phyloP scores from a whole-genome alignment of 2,329 filamentous ascomycete genomes.

The Pestalotiopsis sp. region DNA sequence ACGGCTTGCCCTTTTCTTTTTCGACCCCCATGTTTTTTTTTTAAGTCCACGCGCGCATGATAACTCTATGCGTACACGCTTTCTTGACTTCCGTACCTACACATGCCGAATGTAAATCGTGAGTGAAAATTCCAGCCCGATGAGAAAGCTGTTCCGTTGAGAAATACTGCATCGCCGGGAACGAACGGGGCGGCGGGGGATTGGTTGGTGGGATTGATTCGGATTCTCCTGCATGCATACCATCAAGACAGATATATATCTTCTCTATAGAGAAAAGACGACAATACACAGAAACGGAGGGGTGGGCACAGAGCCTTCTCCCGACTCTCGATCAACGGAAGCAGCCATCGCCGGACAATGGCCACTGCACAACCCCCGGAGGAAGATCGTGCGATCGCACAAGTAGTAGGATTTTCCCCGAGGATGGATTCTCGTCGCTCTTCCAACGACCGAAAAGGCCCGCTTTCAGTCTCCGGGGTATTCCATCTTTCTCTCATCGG shows the following conservation, averaged over 20 bases:
- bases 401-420: no score
- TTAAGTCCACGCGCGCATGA: neutral
- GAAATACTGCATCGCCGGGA: no score
- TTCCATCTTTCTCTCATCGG: no score
- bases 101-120: no score
- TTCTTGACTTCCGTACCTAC: neutral
- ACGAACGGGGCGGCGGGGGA: neutral
- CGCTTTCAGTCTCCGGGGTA: no score
- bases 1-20: neutral
- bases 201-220: constrained; percentile 2
- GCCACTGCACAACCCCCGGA: neutral
- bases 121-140: no score
- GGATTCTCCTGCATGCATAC: neutral
- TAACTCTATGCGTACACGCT: neutral
- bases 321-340: neutral
- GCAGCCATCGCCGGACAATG: neutral
- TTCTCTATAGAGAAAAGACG: no score
- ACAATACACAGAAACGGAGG: no score
- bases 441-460: neutral
- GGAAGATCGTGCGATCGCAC: neutral
- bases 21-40: neutral
- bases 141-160: no score
- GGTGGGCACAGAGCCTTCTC: neutral
- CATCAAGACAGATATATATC: neutral
- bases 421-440: no score